Base-by-base conservation (phyloP, 2,329 filamentous ascomycete species). In the Penicillium frequentans region DNA sequence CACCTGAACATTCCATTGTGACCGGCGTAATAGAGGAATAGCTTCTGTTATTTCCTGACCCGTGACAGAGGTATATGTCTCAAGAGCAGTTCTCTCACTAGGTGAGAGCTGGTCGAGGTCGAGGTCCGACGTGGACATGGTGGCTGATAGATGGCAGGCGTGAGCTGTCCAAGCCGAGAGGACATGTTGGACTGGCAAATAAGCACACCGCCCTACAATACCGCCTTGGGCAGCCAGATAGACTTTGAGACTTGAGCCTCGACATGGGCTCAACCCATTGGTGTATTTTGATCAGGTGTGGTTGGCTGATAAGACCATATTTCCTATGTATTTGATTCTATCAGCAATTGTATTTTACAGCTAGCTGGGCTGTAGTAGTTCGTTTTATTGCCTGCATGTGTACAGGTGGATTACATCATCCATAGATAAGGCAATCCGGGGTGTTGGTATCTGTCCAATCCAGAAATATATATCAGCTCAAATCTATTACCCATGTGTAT, bases 1-100 rank as follows among this genome's bases (percentile, higher is more conserved):
- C 56, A 92, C 90, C 81, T 93, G 90, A 0, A 96, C 90, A 71
- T 98, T 99, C 95, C 95, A 99, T 81, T 98, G 89, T 55, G 92
- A 96, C 60, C 92, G 83, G 64, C 88, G 85, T 2, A 99, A 81
- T 5, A 99, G 75, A 1, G 90, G 86, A 49, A 96, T 81, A 2
- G 95, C 92, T 56, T 90, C 86, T 44, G 86, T 82, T 45, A 86
- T 74, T 23, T 91, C 88, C 75, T 97, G 92, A 66, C 93, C 87
- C 26, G 95, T 98, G 50, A 99, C 89, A 51, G 90, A 84, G 16
- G 88, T 91, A 75, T 92, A 96, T 70, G 96, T 93, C 67, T 96
- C 88, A 26, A 99, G 84, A 47, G 91, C 89, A 51, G 88, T 84
- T 74, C 91, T 91, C 79, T 98, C 92, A 64, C 84, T 84, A 61